Conservation (phyloP, 371 early-diverging fungal genomes). For the Mucor racemosus region DNA sequence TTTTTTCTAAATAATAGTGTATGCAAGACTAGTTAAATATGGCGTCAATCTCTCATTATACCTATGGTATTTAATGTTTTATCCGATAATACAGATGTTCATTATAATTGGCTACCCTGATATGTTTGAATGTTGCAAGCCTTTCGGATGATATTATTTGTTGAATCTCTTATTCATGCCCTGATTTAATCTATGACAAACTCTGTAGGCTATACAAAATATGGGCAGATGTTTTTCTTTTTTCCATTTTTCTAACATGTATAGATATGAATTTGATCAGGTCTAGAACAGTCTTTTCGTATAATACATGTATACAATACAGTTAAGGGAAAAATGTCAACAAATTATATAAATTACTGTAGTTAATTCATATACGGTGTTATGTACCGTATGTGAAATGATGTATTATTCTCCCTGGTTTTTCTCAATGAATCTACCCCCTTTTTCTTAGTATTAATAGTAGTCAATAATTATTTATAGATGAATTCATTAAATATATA, state of each 20-base stretch:
- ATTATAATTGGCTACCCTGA: background rate
- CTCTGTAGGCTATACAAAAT: no score
- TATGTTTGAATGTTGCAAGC: background rate
- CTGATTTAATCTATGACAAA: background rate
- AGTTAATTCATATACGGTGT: background rate
- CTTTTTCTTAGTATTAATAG: background rate
- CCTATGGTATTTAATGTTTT: background rate
- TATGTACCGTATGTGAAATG: constrained; percentile 5
- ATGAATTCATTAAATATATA: no score
- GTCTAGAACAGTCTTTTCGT: background rate
- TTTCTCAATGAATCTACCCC: background rate
- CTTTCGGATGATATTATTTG: background rate
- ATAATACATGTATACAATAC: background rate
- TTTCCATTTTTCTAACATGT: background rate
- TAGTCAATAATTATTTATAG: background rate
- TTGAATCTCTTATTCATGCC: background rate
- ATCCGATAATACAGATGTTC: background rate
- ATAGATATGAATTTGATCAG: background rate
- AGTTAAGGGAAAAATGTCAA: constrained; percentile 7
- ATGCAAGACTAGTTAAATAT: background rate
- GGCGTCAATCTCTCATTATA: background rate
- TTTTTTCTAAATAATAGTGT: background rate
- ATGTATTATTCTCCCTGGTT: background rate
- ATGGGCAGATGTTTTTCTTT: no score
- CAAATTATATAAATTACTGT: background rate